These are phyloP conservation scores for Guadua angustifolia DNA, from an alignment of 176 grass and related monocot genomes.

Conservation along the genomic window DNA sequence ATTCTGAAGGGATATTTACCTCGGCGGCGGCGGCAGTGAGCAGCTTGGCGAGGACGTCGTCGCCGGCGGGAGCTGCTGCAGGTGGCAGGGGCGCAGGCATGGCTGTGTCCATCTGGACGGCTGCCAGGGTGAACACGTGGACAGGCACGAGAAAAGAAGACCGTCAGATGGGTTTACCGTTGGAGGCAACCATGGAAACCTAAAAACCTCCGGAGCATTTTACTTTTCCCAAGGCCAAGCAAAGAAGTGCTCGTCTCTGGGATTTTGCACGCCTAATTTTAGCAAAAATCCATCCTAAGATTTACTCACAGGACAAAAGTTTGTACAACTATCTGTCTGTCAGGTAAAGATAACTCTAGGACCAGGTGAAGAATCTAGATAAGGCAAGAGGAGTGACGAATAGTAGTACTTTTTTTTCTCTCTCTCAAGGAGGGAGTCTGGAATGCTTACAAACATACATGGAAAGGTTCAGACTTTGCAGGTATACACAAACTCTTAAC, in stretches of 20 bases:
- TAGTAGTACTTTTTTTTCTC: neutral
- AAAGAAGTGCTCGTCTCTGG: neutral
- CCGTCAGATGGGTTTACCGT: conserved; percentile 58
- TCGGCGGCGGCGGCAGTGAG: conserved; percentile 15
- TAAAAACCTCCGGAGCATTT: conserved; percentile 44
- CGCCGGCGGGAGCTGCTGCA: conserved; percentile 24
- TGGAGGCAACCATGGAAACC: conserved; percentile 35
- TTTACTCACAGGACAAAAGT: neutral
- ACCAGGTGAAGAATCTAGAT: neutral
- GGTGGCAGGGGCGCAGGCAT: conserved; percentile 20
- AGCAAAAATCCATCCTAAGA: conserved; percentile 43
- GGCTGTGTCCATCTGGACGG: conserved; percentile 52
- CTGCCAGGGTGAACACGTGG: conserved; percentile 44
- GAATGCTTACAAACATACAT: conserved; percentile 16
- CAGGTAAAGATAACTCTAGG: neutral
- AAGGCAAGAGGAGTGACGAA: neutral
- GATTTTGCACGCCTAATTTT: conserved; percentile 43
- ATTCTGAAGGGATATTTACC: conserved; percentile 13
- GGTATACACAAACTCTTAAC: neutral
- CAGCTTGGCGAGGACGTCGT: neutral
- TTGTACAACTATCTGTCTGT: neutral
- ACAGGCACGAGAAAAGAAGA: conserved; percentile 24
- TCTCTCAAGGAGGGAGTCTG: neutral
- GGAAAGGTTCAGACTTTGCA: neutral
- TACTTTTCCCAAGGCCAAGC: conserved; percentile 36